phyloP scores from a whole-genome alignment of 2,329 filamentous ascomycete genomes.

The Claviceps purpurea region DNA sequence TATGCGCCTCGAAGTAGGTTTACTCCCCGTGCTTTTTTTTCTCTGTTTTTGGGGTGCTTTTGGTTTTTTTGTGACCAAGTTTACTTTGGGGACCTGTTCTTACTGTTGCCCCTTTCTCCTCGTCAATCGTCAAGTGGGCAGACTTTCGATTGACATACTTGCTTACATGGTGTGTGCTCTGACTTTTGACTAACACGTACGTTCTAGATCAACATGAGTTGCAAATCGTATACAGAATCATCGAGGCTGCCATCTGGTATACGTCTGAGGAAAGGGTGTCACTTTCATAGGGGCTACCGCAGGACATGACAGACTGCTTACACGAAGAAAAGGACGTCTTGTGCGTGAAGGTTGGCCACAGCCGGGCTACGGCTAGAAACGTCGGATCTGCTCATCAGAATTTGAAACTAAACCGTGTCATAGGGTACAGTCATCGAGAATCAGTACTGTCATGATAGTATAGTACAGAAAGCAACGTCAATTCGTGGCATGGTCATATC shows the following conservation, averaged over 20 bases:
- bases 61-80: too few relatives aligned
- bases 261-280: slow-evolving; percentile 33
- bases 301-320: too few relatives aligned
- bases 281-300: slow-evolving; percentile 9
- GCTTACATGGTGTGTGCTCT: too few relatives aligned
- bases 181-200: slow-evolving; percentile 1
- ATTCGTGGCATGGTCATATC: neutral
- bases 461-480: neutral
- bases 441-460: neutral
- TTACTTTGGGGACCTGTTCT: neutral
- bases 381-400: too few relatives aligned
- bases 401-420: too few relatives aligned
- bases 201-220: slow-evolving; percentile 48
- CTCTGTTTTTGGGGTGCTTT: neutral
- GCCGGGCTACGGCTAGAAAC: too few relatives aligned
- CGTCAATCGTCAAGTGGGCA: neutral
- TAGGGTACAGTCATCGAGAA: neutral
- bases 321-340: too few relatives aligned
- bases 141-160: too few relatives aligned
- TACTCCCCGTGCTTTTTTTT: neutral
- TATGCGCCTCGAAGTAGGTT: slow-evolving; percentile 56
- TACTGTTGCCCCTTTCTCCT: too few relatives aligned
- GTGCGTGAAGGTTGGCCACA: too few relatives aligned
- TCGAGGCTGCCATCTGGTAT: slow-evolving; percentile 63
- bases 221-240: slow-evolving; percentile 51